These are phyloP conservation scores for Pneumocystis carinii DNA, from an alignment of 1,139 yeast genomes.

Conservation along the genomic window DNA sequence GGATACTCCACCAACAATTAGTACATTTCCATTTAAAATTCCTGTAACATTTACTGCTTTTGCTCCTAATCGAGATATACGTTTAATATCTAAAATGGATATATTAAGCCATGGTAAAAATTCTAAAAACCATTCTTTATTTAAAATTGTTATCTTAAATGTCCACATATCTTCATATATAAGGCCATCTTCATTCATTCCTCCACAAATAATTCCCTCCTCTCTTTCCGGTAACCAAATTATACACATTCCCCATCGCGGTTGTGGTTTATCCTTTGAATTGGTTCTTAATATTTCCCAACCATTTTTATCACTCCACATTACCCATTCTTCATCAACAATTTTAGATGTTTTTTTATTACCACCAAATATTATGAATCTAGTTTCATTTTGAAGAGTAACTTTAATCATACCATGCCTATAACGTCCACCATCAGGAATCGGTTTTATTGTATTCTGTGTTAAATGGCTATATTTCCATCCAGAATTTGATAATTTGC, in stretches of 20 bases:
- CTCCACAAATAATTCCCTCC: background rate
- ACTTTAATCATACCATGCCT: background rate
- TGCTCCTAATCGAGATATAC: background rate
- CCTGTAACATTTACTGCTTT: slow-evolving; percentile 12
- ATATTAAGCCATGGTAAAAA: background rate
- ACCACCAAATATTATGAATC: background rate
- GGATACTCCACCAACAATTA: slow-evolving; percentile 51
- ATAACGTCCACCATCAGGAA: background rate
- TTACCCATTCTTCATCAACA: background rate
- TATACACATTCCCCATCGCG: background rate
- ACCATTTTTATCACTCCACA: background rate
- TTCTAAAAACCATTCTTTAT: background rate
- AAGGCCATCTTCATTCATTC: background rate
- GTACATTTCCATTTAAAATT: slow-evolving; percentile 22
- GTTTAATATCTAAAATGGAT: background rate
- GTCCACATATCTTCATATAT: background rate
- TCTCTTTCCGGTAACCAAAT: background rate
- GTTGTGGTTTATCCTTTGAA: background rate
- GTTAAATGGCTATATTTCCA: slow-evolving; percentile 21
- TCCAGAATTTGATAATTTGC: slow-evolving; percentile 29
- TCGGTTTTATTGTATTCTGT: background rate
- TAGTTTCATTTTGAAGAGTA: background rate
- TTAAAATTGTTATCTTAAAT: background rate
- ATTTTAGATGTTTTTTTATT: background rate
- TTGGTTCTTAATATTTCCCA: background rate